A percentile compares a stretch with the other conserved stretches of the same genome.
These are phyloP conservation scores for Trichosporon asahii DNA, from an alignment of 1,284 basidiomycete genomes.

Conservation along the genomic window DNA sequence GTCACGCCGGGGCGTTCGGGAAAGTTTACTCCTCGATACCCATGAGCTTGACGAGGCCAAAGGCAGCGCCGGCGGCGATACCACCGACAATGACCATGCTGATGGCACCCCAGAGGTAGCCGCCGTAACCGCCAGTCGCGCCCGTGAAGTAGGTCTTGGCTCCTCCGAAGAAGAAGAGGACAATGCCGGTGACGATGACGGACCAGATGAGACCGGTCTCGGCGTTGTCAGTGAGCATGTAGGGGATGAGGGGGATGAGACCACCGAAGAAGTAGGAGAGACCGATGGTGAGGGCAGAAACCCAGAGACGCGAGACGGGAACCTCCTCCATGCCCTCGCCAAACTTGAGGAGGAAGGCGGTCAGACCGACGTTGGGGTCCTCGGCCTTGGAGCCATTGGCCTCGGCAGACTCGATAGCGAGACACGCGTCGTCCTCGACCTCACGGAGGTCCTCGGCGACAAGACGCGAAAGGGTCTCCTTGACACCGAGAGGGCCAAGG, in stretches of 20 bases:
- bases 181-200: conserved; percentile 67
- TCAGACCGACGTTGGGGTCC: conserved; percentile 65
- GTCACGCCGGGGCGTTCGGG: background rate
- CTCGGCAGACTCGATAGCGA: conserved; percentile 23
- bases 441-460: conserved; percentile 72
- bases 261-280: conserved; percentile 71
- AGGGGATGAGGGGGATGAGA: conserved; percentile 81
- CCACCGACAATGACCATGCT: conserved; percentile 88
- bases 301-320: conserved; percentile 65
- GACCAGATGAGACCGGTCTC: conserved; percentile 49
- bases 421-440: conserved; percentile 57
- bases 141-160: conserved; percentile 88
- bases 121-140: conserved; percentile 58
- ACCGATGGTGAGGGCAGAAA: conserved; percentile 91
- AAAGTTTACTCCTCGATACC: conserved; percentile 54
- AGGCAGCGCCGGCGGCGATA: conserved; percentile 78
- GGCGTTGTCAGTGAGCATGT: conserved; percentile 70
- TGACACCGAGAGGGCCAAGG: conserved; percentile 82
- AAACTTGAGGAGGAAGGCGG: conserved; percentile 88
- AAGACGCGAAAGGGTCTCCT: conserved; percentile 70
- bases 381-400: conserved; percentile 58
- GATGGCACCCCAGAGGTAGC: conserved; percentile 77
- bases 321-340: conserved; percentile 88
- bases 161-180: conserved; percentile 84
- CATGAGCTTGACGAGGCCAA: conserved; percentile 73